Conservation (phyloP, 192 early-diverging fungal genomes). For the Helicostylum pulchrum region DNA sequence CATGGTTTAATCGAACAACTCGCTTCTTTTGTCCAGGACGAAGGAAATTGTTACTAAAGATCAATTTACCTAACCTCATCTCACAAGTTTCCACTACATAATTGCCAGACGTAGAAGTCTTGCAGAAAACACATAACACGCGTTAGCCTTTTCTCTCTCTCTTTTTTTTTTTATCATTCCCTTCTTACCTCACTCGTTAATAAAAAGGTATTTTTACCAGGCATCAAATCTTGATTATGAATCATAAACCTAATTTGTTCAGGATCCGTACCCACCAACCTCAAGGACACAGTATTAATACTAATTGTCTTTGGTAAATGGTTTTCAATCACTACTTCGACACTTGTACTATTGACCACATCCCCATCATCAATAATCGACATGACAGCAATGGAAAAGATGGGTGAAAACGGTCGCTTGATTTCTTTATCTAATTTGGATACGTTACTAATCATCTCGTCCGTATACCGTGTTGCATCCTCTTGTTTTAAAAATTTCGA, state of each 20-base stretch:
- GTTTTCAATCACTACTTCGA: constrained; percentile 54
- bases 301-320: constrained; percentile 56
- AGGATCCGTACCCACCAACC: constrained; percentile 48
- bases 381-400: constrained; percentile 49
- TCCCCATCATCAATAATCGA: constrained; percentile 57
- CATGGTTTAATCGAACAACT: constrained; percentile 47
- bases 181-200: constrained; percentile 52
- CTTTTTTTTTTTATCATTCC: neutral
- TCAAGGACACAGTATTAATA: constrained; percentile 44
- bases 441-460: constrained; percentile 44
- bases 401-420: constrained; percentile 46
- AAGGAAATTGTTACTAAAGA: constrained; percentile 53
- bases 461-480: constrained; percentile 41
- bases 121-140: neutral
- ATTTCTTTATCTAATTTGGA: constrained; percentile 44
- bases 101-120: constrained; percentile 57
- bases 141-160: neutral
- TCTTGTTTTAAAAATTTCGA: constrained; percentile 42
- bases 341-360: constrained; percentile 51
- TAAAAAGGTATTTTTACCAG: constrained; percentile 48
- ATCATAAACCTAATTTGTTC: constrained; percentile 52
- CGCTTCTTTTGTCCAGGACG: constrained; percentile 49
- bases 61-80: constrained; percentile 56
- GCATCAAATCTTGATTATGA: constrained; percentile 42
- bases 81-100: constrained; percentile 55